A percentile compares a stretch with the other conserved stretches of the same genome.
These are phyloP conservation scores for Cladobotryum protrusum DNA, from an alignment of 2,329 filamentous ascomycete genomes.

Conservation along the genomic window DNA sequence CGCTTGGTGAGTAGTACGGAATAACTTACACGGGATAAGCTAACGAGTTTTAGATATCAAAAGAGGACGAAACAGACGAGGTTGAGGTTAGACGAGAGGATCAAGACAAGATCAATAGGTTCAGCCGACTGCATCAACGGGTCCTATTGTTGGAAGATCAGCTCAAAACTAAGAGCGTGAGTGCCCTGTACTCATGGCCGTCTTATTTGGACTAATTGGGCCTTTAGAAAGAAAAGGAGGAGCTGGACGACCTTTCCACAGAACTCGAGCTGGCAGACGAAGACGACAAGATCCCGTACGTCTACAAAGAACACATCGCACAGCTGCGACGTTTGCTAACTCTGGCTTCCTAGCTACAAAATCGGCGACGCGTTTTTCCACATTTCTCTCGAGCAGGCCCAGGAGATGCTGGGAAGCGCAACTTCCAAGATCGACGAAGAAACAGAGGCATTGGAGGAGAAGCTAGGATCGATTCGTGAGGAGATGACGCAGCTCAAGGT, in stretches of 20 bases:
- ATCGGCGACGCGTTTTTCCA: conserved; percentile 95
- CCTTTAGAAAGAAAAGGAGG: conserved; percentile 91
- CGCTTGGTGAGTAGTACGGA: conserved; percentile 46
- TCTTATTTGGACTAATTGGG: conserved; percentile 16
- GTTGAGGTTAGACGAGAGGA: conserved; percentile 93
- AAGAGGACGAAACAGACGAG: conserved; percentile 86
- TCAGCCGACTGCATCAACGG: conserved; percentile 88
- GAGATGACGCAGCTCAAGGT: conserved; percentile 90
- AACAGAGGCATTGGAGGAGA: conserved; percentile 69
- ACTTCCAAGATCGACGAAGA: conserved; percentile 71
- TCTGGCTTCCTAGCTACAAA: conserved; percentile 63
- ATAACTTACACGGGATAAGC: background rate
- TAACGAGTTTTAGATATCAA: conserved; percentile 63
- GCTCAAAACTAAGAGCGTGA: conserved; percentile 69
- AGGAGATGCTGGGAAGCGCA: conserved; percentile 71
- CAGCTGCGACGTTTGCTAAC: conserved; percentile 6
- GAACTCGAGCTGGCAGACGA: conserved; percentile 95
- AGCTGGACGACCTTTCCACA: conserved; percentile 83
- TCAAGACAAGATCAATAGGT: conserved; percentile 98
- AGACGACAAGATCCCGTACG: conserved; percentile 85
- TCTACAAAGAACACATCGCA: conserved; percentile 12
- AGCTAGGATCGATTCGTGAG: conserved; percentile 66
- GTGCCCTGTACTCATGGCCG: conserved; percentile 20
- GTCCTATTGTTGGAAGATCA: conserved; percentile 75
- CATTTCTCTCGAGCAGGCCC: conserved; percentile 74